phyloP scores from a whole-genome alignment of 2,329 filamentous ascomycete genomes.

The Eutypa lata region DNA sequence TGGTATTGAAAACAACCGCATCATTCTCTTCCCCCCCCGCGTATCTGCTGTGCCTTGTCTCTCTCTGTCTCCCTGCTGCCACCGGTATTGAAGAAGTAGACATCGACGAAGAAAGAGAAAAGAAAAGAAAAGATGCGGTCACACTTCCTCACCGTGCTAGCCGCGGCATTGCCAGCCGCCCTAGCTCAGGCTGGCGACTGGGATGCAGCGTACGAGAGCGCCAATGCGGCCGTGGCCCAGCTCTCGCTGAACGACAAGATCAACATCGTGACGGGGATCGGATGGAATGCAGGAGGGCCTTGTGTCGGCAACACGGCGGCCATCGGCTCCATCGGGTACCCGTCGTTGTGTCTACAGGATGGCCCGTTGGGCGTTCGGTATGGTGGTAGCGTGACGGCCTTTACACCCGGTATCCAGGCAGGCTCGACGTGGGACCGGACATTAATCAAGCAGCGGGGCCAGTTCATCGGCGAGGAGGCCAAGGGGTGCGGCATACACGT shows the following conservation, averaged over 20 bases:
- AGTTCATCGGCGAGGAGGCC: conserved; percentile 67
- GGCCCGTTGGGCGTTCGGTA: conserved; percentile 75
- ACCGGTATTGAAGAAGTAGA: background rate
- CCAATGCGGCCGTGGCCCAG: conserved; percentile 61
- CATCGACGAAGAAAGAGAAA: too few relatives aligned
- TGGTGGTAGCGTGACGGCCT: conserved; percentile 68
- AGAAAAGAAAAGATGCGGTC: background rate
- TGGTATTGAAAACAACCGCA: background rate
- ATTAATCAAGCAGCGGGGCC: conserved; percentile 68
- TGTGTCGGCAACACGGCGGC: conserved; percentile 63
- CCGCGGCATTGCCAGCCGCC: conserved; percentile 8
- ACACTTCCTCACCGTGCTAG: conserved; percentile 6
- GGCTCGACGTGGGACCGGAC: conserved; percentile 77
- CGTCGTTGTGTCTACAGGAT: conserved; percentile 75
- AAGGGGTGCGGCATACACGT: conserved; percentile 70
- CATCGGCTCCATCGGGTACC: conserved; percentile 59
- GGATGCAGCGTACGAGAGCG: conserved; percentile 68
- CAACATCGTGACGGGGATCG: conserved; percentile 73
- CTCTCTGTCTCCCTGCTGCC: background rate
- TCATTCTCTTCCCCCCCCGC: background rate
- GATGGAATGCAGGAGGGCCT: conserved; percentile 67
- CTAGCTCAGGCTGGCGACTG: conserved; percentile 38
- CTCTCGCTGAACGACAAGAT: conserved; percentile 76
- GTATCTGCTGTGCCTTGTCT: too few relatives aligned
- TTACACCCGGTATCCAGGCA: conserved; percentile 75